A percentile compares a stretch with the other conserved stretches of the same genome.
These are phyloP conservation scores for Trichomonas vaginalis DNA, from an alignment of 208 protist genomes.

Conservation along the genomic window DNA sequence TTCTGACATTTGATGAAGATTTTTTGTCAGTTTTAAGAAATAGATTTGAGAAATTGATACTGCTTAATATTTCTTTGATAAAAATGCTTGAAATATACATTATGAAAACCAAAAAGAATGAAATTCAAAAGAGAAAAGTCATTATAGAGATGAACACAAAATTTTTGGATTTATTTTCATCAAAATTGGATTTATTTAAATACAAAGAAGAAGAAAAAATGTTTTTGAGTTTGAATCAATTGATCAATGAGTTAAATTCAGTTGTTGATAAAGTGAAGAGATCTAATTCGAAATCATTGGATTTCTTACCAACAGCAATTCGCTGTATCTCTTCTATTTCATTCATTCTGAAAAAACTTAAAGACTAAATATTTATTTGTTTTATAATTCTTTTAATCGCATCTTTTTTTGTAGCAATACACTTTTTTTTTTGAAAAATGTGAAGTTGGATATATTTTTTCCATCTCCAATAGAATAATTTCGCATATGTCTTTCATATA, in stretches of 20 bases:
- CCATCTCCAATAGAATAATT: too few relatives aligned
- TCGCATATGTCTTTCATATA: too few relatives aligned
- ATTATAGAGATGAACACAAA: background rate
- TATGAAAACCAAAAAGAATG: background rate
- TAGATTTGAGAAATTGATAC: too few relatives aligned
- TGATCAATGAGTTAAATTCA: background rate
- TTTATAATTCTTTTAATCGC: too few relatives aligned
- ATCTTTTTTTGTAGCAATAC: too few relatives aligned
- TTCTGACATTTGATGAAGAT: too few relatives aligned
- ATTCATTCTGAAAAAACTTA: background rate
- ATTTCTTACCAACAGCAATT: background rate
- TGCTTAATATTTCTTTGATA: too few relatives aligned
- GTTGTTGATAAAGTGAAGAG: background rate
- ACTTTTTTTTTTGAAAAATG: too few relatives aligned
- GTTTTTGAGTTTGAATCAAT: background rate
- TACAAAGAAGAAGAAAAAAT: background rate
- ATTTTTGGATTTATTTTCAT: background rate
- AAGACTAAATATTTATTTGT: too few relatives aligned
- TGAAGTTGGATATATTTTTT: too few relatives aligned
- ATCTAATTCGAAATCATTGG: background rate
- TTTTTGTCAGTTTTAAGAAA: too few relatives aligned
- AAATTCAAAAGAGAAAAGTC: background rate
- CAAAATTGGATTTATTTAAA: background rate
- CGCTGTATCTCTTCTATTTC: background rate
- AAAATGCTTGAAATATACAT: too few relatives aligned